A percentile compares a stretch with the other conserved stretches of the same genome.
Conservation (phyloP, 192 early-diverging fungal species). For the Backusella morwellensis region DNA sequence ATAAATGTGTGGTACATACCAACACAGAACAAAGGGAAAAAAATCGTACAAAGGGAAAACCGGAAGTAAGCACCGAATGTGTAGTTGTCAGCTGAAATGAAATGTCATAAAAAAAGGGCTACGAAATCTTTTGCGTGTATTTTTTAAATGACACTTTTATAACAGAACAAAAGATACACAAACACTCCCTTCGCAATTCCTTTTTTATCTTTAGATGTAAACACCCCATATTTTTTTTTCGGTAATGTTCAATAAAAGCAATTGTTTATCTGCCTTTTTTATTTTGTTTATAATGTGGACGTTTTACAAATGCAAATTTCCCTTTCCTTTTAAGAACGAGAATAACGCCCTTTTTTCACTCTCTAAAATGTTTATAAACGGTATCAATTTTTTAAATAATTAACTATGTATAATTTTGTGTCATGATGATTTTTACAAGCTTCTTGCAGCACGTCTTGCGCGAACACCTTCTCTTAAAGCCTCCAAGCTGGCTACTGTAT, state of each 20-base stretch:
- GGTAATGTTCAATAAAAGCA: neutral
- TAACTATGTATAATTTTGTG: neutral
- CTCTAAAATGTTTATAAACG: neutral
- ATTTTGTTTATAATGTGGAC: neutral
- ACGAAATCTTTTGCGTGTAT: neutral
- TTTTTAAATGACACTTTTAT: neutral
- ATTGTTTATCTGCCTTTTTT: neutral
- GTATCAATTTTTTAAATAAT: neutral
- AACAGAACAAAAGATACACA: neutral
- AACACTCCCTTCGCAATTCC: neutral
- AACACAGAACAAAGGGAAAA: neutral
- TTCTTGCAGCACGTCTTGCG: constrained; percentile 46
- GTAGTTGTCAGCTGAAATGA: neutral
- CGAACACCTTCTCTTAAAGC: constrained; percentile 71
- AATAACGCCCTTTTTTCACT: neutral
- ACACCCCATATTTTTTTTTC: neutral
- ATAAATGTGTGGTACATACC: neutral
- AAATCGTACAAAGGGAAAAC: neutral
- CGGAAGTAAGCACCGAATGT: neutral
- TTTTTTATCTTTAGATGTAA: neutral
- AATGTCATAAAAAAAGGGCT: neutral
- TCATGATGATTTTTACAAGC: neutral
- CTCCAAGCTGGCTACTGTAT: constrained; percentile 78
- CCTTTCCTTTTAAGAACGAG: neutral
- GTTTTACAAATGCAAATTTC: neutral